Evolutionary conservation across 768 basidiomycete species (phyloP), one percentile per base, ranked within the genome.

Genomic region (Termitomyces sp.): DNA sequence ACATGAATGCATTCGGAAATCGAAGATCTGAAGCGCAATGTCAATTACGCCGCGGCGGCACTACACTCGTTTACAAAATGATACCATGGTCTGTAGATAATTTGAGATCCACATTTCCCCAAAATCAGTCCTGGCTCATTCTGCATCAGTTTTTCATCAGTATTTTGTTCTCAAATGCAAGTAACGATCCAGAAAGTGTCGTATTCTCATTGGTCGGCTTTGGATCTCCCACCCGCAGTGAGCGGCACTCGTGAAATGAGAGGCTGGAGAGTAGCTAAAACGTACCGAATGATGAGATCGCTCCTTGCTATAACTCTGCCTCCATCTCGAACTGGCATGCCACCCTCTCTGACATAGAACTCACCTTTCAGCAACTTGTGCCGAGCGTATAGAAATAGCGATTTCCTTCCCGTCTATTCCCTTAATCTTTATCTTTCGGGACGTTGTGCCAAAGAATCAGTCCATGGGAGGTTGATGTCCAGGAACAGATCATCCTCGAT

Each of bases 261-360:
- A n/a, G n/a, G n/a, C n/a, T n/a, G n/a, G n/a, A n/a, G n/a, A n/a
- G n/a, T n/a, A n/a, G n/a, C n/a, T n/a, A n/a, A n/a, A n/a, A n/a
- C n/a, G 62, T 67, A 88, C 87, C 79, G 81, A 57, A 89, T 75
- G 59, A 88, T 73, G 65, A 89, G 72, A 65, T 86, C 84, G 18
- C 87, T 86, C 64, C 81, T 77, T 37, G 84, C 84, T 54, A 81
- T 68, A 11, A 81, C 72, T 64, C 75, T 52, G 24, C 82, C 79
- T 33, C 78, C 72, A n/a, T 80, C 75, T 57, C 81, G 72, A 47
- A 85, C 74, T 42, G 86, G 86, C 88, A 89, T 89, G n/a, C 88
- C 88, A 55, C 81, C 84, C 44, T 83, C 85, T 65, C 75, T 75
- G 55, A 86, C 72, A 42, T 78, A 72, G 45, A 77, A 69, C 59